Evolutionary conservation across 441 rosid genomes (phyloP).

Genomic region (Pelargonium australe): DNA sequence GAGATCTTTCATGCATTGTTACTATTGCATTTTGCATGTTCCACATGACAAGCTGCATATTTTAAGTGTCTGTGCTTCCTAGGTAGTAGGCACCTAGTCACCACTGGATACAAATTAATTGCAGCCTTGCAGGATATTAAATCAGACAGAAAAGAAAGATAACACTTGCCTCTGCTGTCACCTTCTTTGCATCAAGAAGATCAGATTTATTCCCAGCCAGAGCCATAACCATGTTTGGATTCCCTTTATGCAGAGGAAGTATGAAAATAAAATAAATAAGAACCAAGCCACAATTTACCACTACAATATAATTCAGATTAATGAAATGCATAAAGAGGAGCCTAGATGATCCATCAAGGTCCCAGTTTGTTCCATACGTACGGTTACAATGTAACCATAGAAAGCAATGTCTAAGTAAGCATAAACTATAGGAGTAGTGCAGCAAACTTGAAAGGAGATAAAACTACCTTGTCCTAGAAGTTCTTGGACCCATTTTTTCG

Average conservation of each 20-base stretch:
- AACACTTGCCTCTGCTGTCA: not conserved
- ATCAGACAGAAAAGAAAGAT: not conserved
- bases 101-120: too few relatives aligned
- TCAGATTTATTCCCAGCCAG: not conserved
- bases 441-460: too few relatives aligned
- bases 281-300: not conserved
- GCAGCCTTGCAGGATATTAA: too few relatives aligned
- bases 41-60: too few relatives aligned
- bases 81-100: too few relatives aligned
- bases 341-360: too few relatives aligned
- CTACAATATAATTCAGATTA: constrained; percentile 4
- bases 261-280: not conserved
- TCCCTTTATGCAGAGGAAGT: not conserved
- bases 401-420: not conserved
- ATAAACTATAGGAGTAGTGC: too few relatives aligned
- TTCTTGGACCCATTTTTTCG: constrained; percentile 94
- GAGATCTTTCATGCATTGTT: too few relatives aligned
- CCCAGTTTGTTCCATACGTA: not conserved
- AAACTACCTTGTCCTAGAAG: constrained; percentile 92
- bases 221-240: not conserved
- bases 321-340: not conserved
- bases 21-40: too few relatives aligned
- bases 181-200: not conserved
- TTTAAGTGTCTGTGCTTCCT: too few relatives aligned
- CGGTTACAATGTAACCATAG: not conserved